Percentiles rank a stretch among this genome's conserved stretches.
These are phyloP conservation scores for Lantana camara DNA, from an alignment of 257 asterid genomes.

Conservation along the genomic window DNA sequence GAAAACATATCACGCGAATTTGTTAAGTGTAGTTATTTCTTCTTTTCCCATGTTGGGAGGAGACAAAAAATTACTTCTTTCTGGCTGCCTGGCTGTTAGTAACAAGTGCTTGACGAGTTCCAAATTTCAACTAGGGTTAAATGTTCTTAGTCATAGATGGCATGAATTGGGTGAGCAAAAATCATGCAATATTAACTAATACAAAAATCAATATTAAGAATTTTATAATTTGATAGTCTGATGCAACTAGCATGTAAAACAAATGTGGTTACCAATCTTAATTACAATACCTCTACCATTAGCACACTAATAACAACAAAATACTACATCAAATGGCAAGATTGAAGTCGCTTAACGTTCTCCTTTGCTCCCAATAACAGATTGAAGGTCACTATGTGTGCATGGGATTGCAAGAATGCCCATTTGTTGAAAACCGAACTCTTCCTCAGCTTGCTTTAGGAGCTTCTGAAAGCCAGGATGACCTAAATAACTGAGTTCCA, in stretches of 20 bases:
- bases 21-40: not conserved
- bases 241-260: too few species aligned
- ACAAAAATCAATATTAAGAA: not conserved
- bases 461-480: slow-evolving; percentile 49
- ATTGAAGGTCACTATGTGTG: slow-evolving; percentile 41
- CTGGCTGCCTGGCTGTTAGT: too few species aligned
- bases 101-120: too few species aligned
- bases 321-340: not conserved
- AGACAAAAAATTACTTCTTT: not conserved
- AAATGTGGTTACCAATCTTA: too few species aligned
- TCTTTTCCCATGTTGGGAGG: not conserved
- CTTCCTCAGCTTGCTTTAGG: slow-evolving; percentile 48
- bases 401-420: slow-evolving; percentile 61
- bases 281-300: too few species aligned
- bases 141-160: too few species aligned
- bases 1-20: not conserved
- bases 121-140: too few species aligned
- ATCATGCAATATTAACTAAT: not conserved
- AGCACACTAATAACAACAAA: not conserved
- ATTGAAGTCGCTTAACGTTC: not conserved
- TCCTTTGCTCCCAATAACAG: slow-evolving; percentile 33
- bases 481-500: slow-evolving; percentile 38
- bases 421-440: slow-evolving; percentile 49
- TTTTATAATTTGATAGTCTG: not conserved
- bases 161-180: too few species aligned